phyloP scores from a whole-genome alignment of 83 land plant species.

The Picea engelmannii region DNA sequence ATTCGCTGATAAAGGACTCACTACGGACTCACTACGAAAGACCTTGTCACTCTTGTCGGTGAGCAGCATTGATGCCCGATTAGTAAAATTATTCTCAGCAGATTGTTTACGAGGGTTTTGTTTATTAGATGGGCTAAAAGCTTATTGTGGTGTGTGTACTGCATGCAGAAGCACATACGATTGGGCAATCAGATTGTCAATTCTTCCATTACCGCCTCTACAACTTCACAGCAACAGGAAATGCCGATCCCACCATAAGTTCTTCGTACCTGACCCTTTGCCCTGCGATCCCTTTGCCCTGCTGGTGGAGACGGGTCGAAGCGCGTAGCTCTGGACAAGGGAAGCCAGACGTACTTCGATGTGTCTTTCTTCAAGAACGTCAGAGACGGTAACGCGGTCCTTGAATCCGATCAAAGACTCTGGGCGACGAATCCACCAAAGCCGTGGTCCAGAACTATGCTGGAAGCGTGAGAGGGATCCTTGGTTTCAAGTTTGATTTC shows the following conservation, averaged over 20 bases:
- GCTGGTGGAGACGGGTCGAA: constrained; percentile 16
- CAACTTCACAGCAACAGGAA: constrained; percentile 54
- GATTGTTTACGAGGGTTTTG: too few species aligned
- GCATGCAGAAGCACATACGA: constrained; percentile 49
- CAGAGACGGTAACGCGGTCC: constrained; percentile 35
- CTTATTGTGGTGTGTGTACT: neutral
- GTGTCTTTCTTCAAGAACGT: constrained; percentile 51
- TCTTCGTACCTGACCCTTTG: too few species aligned
- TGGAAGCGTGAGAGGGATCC: constrained; percentile 25
- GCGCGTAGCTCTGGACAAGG: constrained; percentile 44
- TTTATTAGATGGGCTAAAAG: neutral
- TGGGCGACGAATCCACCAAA: constrained; percentile 27
- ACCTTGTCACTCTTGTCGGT: constrained; percentile 60
- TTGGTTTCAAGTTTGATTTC: constrained; percentile 28
- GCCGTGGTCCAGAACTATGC: constrained; percentile 29
- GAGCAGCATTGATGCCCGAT: neutral
- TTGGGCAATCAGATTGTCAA: constrained; percentile 53
- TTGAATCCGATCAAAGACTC: constrained; percentile 55
- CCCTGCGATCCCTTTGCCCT: too few species aligned
- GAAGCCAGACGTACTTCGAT: constrained; percentile 42
- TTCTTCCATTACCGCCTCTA: constrained; percentile 60
- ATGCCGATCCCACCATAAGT: too few species aligned
- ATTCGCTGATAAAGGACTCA: constrained; percentile 51
- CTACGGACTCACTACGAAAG: too few species aligned
- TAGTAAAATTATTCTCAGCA: too few species aligned